Evolutionary conservation across 106 monocot genomes (phyloP), one percentile per base, ranked within the genome.

Genomic region (Dendrobium officinale): DNA sequence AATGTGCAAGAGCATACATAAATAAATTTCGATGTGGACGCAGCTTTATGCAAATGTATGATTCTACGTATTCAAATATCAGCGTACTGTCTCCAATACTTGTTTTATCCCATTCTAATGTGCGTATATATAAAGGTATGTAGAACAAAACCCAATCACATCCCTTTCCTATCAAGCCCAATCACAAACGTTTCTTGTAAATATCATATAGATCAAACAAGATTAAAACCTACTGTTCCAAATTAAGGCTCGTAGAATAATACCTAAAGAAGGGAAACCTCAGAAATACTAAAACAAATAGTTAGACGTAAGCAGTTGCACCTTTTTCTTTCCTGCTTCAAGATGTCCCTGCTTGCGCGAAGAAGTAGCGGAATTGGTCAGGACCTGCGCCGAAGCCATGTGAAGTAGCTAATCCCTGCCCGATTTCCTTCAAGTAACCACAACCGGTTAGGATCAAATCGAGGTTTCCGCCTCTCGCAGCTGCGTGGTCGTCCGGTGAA

Each of bases 241-340:
- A 27, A 13, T 31, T 27, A 70, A 70, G 33, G 13, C 13, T 70
- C 10, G 29, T 13, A 37, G 70, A 22, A 33, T 72, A 41, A 41
- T 42, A 74, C 74, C 17, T 74, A 18, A 19, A 4, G 20, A 19
- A 31, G 6, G 18, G 43, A 43, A 19, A n/a, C 43, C 19, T 8
- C 42, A 74, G 41, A 74, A 41, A 41, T 17, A 72, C 41, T 43
- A 74, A 74, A 74, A 74, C 2, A 74, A 74, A 43, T 43, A 43
- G 43, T 18, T 19, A 74, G 43, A 74, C 42, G 7, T 43, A 74
- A 9, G 74, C 74, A 11, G 74, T 42, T 74, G 58, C 41, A 81
- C 81, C 81, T 81, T 81, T 75, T 81, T 81, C 81, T 75, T 81
- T n/a, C 81, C 81, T 45, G 81, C 81, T 75, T 81, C 81, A 48